Percentiles rank a stretch among this genome's conserved stretches.
phyloP scores from a whole-genome alignment of 1,284 basidiomycete genomes.

The Phylloboletellus chloephorus region DNA sequence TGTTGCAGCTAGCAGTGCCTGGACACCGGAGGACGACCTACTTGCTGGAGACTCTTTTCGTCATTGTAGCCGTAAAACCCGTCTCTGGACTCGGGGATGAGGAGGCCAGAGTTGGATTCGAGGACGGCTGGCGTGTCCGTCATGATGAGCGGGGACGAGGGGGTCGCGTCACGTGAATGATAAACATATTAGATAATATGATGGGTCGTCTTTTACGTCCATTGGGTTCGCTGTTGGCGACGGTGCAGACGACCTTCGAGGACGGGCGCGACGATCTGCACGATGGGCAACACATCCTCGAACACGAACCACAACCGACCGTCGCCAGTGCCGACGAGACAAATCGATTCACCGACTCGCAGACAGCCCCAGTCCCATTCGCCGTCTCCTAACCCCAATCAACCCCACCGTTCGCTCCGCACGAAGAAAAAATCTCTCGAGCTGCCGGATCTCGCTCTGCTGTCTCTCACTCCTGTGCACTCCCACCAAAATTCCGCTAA shows the following conservation, averaged over 20 bases:
- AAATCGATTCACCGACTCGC: constrained; percentile 23
- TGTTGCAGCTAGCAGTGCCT: constrained; percentile 5
- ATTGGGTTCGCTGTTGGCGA: constrained; percentile 23
- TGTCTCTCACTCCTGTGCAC: constrained; percentile 47
- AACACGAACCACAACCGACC: constrained; percentile 29
- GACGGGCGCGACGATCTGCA: constrained; percentile 19
- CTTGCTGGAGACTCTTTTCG: constrained; percentile 67
- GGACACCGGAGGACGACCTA: constrained; percentile 34
- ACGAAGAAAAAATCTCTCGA: constrained; percentile 71
- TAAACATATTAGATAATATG: constrained; percentile 6
- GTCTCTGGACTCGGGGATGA: constrained; percentile 56
- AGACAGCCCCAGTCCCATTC: constrained; percentile 25
- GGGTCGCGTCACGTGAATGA: neutral
- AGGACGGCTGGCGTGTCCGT: no score
- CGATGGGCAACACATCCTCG: constrained; percentile 34
- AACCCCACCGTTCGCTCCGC: constrained; percentile 49
- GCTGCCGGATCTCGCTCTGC: constrained; percentile 67
- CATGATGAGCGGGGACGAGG: constrained; percentile 13
- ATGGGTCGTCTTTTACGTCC: constrained; percentile 31
- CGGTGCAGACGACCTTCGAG: constrained; percentile 12
- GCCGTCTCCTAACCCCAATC: constrained; percentile 34
- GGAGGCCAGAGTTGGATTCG: constrained; percentile 31
- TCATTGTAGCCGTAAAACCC: constrained; percentile 74
- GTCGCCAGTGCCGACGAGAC: constrained; percentile 21
- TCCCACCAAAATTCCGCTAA: constrained; percentile 34